phyloP scores from a whole-genome alignment of 208 protist species.

The Porcisia deanei region DNA sequence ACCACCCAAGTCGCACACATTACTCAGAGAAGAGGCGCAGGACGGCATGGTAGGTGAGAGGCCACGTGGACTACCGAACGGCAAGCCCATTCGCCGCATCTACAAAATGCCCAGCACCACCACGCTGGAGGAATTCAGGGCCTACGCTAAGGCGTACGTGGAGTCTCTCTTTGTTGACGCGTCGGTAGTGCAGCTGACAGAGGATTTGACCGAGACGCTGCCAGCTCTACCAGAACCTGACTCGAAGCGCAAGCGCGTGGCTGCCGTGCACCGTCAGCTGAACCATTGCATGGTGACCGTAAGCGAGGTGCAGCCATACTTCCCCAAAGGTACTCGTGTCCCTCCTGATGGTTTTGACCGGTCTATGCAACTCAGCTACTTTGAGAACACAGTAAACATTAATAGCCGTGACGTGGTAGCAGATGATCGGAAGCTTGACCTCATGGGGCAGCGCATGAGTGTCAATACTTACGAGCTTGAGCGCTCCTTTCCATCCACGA shows the following conservation, averaged over 20 bases:
- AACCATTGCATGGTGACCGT: constrained; percentile 87
- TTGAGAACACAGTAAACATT: constrained; percentile 62
- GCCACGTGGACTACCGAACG: constrained; percentile 47
- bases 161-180: constrained; percentile 65
- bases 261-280: constrained; percentile 47
- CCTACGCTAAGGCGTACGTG: constrained; percentile 65
- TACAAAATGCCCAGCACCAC: constrained; percentile 81
- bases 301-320: constrained; percentile 73
- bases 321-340: constrained; percentile 47
- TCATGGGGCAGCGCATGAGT: constrained; percentile 72
- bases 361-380: constrained; percentile 61
- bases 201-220: constrained; percentile 68
- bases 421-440: constrained; percentile 37
- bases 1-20: constrained; percentile 25
- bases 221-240: constrained; percentile 63
- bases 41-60: constrained; percentile 54
- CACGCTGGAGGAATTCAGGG: constrained; percentile 54
- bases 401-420: constrained; percentile 18
- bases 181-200: constrained; percentile 58
- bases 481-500: constrained; percentile 82
- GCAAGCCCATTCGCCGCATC: constrained; percentile 66
- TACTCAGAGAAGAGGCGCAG: constrained; percentile 44
- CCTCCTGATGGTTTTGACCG: constrained; percentile 71
- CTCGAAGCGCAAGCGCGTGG: constrained; percentile 65
- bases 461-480: constrained; percentile 78